phyloP scores from a whole-genome alignment of 257 asterid genomes.

The Nicotiana tomentosiformis region DNA sequence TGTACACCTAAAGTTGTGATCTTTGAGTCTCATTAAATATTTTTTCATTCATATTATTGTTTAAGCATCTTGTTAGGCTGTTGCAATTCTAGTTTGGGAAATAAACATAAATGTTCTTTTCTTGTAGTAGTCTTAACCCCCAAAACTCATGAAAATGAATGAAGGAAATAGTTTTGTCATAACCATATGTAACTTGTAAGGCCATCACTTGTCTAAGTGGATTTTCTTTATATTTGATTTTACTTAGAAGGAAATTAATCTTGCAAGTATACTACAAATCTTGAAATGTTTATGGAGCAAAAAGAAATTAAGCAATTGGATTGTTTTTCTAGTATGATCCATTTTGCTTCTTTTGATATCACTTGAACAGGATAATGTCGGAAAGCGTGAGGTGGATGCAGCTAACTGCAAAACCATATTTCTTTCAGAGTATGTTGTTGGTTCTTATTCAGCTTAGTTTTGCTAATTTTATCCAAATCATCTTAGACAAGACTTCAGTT shows the following conservation, averaged over 20 bases:
- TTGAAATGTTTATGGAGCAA: neutral
- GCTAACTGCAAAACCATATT: constrained; percentile 85
- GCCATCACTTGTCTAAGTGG: neutral
- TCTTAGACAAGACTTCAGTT: neutral
- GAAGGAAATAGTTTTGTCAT: neutral
- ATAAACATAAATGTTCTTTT: neutral
- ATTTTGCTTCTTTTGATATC: constrained; percentile 7
- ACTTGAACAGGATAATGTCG: constrained; percentile 50
- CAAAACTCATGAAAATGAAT: neutral
- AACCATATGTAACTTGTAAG: neutral
- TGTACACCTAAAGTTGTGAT: neutral
- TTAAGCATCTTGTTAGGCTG: neutral
- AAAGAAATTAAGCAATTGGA: neutral
- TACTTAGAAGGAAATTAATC: neutral
- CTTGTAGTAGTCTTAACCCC: neutral
- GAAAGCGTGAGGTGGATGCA: constrained; percentile 83
- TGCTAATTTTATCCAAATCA: neutral
- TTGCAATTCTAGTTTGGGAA: neutral
- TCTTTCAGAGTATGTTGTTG: constrained; percentile 71
- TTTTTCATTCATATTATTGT: neutral
- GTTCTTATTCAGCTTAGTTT: neutral
- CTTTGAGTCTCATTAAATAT: neutral
- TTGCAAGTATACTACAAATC: neutral
- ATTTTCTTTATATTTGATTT: neutral
- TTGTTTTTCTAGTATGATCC: neutral